phyloP scores from a whole-genome alignment of 768 basidiomycete species.

The Nidularia sp. region DNA sequence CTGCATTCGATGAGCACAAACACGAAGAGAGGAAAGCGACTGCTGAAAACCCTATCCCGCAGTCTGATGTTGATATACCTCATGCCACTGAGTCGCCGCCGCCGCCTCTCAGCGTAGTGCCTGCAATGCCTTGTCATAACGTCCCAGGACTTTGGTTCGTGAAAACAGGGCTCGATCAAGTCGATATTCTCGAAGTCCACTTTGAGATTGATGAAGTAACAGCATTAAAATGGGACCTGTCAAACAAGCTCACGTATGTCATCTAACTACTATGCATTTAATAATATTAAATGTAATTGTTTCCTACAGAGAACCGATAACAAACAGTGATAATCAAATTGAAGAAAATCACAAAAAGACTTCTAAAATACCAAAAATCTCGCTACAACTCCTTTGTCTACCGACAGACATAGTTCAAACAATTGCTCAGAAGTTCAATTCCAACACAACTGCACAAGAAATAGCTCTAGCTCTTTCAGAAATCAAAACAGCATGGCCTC shows the following conservation, averaged over 20 bases:
- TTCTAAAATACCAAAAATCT: conserved; percentile 14
- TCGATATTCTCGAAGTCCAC: conserved; percentile 27
- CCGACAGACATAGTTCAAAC: conserved; percentile 15
- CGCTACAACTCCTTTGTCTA: conserved; percentile 30
- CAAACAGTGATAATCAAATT: neutral
- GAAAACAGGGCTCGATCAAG: conserved; percentile 21
- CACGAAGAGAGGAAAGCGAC: neutral
- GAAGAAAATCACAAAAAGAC: too few species aligned
- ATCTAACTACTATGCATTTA: neutral
- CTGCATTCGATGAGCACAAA: neutral
- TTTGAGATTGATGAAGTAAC: conserved; percentile 32
- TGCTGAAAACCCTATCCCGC: too few species aligned
- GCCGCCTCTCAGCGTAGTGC: too few species aligned
- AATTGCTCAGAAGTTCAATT: conserved; percentile 10
- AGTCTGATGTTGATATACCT: too few species aligned
- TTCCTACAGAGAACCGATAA: too few species aligned
- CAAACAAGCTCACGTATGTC: conserved; percentile 10
- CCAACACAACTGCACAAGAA: conserved; percentile 14
- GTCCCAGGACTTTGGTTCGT: conserved; percentile 40
- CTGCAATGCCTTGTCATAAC: conserved; percentile 19
- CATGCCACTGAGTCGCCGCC: too few species aligned
- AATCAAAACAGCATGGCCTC: conserved; percentile 37
- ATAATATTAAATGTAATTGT: too few species aligned
- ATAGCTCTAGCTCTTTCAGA: conserved; percentile 16
- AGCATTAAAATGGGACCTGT: conserved; percentile 26